phyloP scores from a whole-genome alignment of 441 rosid species.

The Adansonia gregorii region DNA sequence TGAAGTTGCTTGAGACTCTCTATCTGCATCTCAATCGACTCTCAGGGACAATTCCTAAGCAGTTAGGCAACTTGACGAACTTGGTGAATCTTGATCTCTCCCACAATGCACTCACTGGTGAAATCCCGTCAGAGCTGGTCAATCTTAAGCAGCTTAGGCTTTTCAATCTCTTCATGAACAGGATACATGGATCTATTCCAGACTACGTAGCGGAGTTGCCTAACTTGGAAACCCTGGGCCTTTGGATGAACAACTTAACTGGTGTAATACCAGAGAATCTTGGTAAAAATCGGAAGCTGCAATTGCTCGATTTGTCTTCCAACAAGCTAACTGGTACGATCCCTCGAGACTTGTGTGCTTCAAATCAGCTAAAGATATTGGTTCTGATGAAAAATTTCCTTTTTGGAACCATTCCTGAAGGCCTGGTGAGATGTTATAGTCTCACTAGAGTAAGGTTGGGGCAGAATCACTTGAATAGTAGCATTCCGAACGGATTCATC shows the following conservation, averaged over 20 bases:
- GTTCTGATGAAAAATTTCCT: slow-evolving; percentile 49
- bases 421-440: slow-evolving; percentile 46
- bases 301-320: slow-evolving; percentile 50
- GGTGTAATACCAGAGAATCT: slow-evolving; percentile 48
- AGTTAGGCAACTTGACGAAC: slow-evolving; percentile 48
- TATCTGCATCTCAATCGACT: slow-evolving; percentile 44
- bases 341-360: slow-evolving; percentile 40
- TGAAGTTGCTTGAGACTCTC: slow-evolving; percentile 42
- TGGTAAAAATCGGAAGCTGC: slow-evolving; percentile 49
- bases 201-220: slow-evolving; percentile 45
- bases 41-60: slow-evolving; percentile 47
- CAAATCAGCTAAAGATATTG: slow-evolving; percentile 37
- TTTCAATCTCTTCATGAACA: slow-evolving; percentile 53
- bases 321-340: slow-evolving; percentile 56
- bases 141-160: slow-evolving; percentile 46
- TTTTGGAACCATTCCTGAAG: slow-evolving; percentile 46
- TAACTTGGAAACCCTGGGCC: slow-evolving; percentile 38
- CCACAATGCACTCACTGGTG: slow-evolving; percentile 46
- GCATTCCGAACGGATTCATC: slow-evolving; percentile 48
- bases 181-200: slow-evolving; percentile 53
- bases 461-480: slow-evolving; percentile 51
- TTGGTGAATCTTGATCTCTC: slow-evolving; percentile 53
- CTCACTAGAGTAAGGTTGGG: slow-evolving; percentile 51
- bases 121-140: slow-evolving; percentile 44
- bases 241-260: slow-evolving; percentile 59